Evolutionary conservation across 1,139 yeast species (phyloP), one percentile per base, ranked within the genome.

Genomic region (Magnusiomyces magnusii): DNA sequence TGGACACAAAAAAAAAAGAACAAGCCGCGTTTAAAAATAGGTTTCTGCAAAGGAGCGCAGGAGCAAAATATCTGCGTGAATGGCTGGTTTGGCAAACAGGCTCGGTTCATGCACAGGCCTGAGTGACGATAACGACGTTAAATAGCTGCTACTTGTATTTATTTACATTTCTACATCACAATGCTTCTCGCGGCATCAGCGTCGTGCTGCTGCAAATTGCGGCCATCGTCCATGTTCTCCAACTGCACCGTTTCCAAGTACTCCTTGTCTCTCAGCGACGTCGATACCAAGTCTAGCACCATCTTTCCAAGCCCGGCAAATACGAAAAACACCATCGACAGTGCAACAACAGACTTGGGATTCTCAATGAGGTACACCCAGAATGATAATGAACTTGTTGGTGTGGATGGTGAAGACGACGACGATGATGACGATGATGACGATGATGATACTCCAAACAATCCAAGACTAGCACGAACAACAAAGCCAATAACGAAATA

Each of bases 171-270:
- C 3, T 39, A 10, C 44, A 39, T 9, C 19, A 10, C 44, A 39
- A 39, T 39, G 9, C 15, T 1, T 53, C 3, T 7, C 3, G 49
- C 36, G 24, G 1, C 49, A 41, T 13, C 17, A 13, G 9, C 47
- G 5, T 41, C 7, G 19, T 41, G 7, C 19, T 41, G n/a, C n/a
- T n/a, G n/a, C n/a, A n/a, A n/a, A n/a, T n/a, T n/a, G n/a, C n/a
- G n/a, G n/a, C n/a, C 21, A n/a, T 10, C 53, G 21, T 65, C 68
- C 61, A 68, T 54, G 58, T 73, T 73, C 59, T 73, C 73, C 50
- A 73, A 64, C 53, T 67, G 70, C 54, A 69, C 69, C 23, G 75
- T 74, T 34, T 71, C 68, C 53, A 71, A 62, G 60, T 73, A 73
- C 9, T 69, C 68, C 41, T 70, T 70, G 57, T 73, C 76, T 42